Base-by-base conservation (phyloP, 768 basidiomycete species). In the Cyclocybe cylindracea region DNA sequence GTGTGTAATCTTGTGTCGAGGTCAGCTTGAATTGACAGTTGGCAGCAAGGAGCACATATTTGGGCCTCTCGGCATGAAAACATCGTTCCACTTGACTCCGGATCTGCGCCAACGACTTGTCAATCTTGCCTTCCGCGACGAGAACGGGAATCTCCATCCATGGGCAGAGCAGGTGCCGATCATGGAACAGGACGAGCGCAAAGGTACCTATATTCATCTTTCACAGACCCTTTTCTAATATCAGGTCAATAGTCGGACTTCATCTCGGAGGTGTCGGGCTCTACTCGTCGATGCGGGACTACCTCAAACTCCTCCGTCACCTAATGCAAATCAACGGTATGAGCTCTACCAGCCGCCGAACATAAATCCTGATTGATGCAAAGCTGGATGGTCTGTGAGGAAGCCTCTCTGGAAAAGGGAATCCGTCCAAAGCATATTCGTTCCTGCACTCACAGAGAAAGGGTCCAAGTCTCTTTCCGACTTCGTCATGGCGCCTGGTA, bases 241-340 rank as follows among this genome's bases (percentile, higher is more conserved):
- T 47, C n/a, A 13, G 16, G 11, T 49, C 31, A 1, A 10, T 41
- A 66, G 65, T 66, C 7, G 43, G 57, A 10, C 48, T 70, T 16
- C 53, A 62, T 44, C 45, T 70, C 0, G 67, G 66, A 8, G 69
- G 68, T 24, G 54, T 64, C n/a, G 69, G 66, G 5, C 24, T 69
- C 32, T 66, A 61, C 48, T 56, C 60, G 10, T 66, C 69, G 24
- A 57, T 63, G 56, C 62, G 64, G 41, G 69, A 68, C 44, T 71
- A 71, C 49, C 61, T 71, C 40, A 55, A 64, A 37, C 55, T 72
- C 32, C 59, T 70, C 33, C 66, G 64, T 9, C 70, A 72, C 50
- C 44, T 72, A 5, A 51, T 72, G n/a, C 66, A 67, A 44, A 61
- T 71, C 16, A 57, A 70, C 46, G 61, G 68, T 64, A 57, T 19